Percentiles rank a stretch among this genome's conserved stretches.
Conservation (phyloP, 2,329 filamentous ascomycete genomes). For the Huntiella bhutanensis region DNA sequence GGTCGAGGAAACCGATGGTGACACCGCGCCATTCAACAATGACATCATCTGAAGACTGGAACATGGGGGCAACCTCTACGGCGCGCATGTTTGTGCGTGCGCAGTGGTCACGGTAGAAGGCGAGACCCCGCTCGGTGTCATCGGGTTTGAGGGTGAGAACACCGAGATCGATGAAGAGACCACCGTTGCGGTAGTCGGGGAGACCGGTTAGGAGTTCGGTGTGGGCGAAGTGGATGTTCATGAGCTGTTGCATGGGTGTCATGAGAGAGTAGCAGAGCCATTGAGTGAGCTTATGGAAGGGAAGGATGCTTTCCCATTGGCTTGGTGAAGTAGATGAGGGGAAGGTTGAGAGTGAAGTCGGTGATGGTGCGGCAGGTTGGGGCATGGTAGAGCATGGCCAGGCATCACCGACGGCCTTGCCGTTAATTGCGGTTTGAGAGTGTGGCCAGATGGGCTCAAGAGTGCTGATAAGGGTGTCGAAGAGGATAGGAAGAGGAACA, state of each 20-base stretch:
- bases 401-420: slow-evolving; percentile 73
- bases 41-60: slow-evolving; percentile 39
- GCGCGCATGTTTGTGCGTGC: slow-evolving; percentile 48
- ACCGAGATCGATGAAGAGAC: slow-evolving; percentile 69
- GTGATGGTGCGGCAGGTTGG: slow-evolving; percentile 24
- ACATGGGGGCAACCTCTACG: slow-evolving; percentile 37
- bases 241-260: slow-evolving; percentile 69
- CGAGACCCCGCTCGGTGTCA: slow-evolving; percentile 51
- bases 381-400: slow-evolving; percentile 84
- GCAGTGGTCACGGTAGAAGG: slow-evolving; percentile 44
- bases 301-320: slow-evolving; percentile 61
- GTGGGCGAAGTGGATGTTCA: slow-evolving; percentile 65
- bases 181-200: slow-evolving; percentile 84
- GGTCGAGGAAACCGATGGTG: slow-evolving; percentile 41
- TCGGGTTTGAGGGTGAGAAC: slow-evolving; percentile 56
- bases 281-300: slow-evolving; percentile 87
- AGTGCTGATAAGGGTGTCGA: slow-evolving; percentile 78
- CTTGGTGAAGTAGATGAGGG: slow-evolving; percentile 27
- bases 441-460: slow-evolving; percentile 75
- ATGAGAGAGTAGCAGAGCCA: slow-evolving; percentile 91
- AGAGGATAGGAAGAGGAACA: slow-evolving; percentile 69
- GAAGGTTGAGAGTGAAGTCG: slow-evolving; percentile 28
- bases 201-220: slow-evolving; percentile 69
- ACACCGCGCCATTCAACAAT: slow-evolving; percentile 48
- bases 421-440: slow-evolving; percentile 72